Conservation (phyloP, 306 rosid genomes). For the Cercis canadensis region DNA sequence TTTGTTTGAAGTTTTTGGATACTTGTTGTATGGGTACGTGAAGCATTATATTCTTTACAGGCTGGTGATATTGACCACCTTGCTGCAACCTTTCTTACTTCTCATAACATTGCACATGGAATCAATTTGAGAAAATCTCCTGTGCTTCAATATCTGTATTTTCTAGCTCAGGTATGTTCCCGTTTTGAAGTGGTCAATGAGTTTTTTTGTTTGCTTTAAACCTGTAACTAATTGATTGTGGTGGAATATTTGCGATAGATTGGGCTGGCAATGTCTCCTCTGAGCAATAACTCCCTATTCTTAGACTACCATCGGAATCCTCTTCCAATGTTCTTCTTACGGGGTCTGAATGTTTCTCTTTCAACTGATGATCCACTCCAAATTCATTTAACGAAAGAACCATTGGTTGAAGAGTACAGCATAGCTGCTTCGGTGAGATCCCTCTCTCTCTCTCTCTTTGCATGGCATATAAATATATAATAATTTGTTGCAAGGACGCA, state of each 20-base stretch:
- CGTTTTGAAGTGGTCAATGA: constrained; percentile 12
- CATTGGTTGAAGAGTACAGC: constrained; percentile 97
- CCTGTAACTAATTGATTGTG: constrained; percentile 22
- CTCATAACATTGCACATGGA: constrained; percentile 93
- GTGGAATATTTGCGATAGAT: constrained; percentile 50
- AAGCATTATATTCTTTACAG: constrained; percentile 52
- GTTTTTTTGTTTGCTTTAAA: constrained; percentile 16
- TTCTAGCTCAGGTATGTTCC: constrained; percentile 71
- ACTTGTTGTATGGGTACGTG: constrained; percentile 23
- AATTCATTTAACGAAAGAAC: constrained; percentile 97
- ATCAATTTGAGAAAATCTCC: constrained; percentile 96
- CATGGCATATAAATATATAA: background rate
- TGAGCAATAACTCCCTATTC: constrained; percentile 94
- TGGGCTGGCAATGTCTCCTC: constrained; percentile 98
- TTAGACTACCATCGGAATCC: constrained; percentile 98
- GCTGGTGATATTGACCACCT: constrained; percentile 99
- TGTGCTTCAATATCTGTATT: constrained; percentile 88
- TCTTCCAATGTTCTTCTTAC: constrained; percentile 82
- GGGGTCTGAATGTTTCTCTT: constrained; percentile 96
- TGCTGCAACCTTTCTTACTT: constrained; percentile 89
- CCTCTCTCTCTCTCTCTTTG: constrained; percentile 37
- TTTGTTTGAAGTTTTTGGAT: background rate
- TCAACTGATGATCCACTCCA: constrained; percentile 99
- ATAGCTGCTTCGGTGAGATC: constrained; percentile 97
- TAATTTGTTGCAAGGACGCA: constrained; percentile 7